These are phyloP conservation scores for Claviceps digitariae DNA, from an alignment of 2,329 filamentous ascomycete genomes.

Conservation along the genomic window DNA sequence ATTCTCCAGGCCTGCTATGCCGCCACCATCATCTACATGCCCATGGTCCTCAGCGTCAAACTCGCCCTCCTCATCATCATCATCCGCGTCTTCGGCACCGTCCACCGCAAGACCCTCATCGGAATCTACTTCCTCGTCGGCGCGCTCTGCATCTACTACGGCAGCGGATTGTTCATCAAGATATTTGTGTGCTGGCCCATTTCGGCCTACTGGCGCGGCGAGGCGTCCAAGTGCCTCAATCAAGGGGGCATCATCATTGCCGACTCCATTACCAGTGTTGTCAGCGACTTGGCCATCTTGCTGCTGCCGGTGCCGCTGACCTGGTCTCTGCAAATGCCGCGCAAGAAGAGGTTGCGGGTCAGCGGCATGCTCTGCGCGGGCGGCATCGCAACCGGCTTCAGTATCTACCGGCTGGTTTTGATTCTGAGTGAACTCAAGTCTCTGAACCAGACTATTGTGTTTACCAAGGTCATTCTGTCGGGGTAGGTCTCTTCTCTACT, in stretches of 20 bases:
- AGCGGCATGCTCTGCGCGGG: constrained; percentile 17
- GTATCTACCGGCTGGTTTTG: constrained; percentile 16
- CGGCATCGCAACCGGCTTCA: constrained; percentile 19
- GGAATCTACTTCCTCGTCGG: constrained; percentile 25
- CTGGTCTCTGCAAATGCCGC: constrained; percentile 18
- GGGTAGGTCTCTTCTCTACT: constrained; percentile 7
- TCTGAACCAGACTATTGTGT: constrained; percentile 14
- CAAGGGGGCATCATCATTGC: constrained; percentile 18
- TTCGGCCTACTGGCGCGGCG: constrained; percentile 24
- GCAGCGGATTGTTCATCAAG: constrained; percentile 27
- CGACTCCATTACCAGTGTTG: constrained; percentile 18
- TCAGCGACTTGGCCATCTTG: constrained; percentile 19
- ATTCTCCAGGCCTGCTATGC: constrained; percentile 23
- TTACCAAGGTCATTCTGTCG: constrained; percentile 14
- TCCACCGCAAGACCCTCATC: constrained; percentile 24
- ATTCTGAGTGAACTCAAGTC: constrained; percentile 13
- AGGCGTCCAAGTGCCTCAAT: constrained; percentile 20
- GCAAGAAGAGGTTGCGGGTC: constrained; percentile 16
- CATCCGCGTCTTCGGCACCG: constrained; percentile 25
- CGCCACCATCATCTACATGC: constrained; percentile 30
- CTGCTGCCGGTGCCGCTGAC: constrained; percentile 18
- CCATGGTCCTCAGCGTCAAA: constrained; percentile 29
- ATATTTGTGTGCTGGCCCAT: constrained; percentile 28
- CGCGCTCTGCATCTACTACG: constrained; percentile 25
- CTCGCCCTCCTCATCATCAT: constrained; percentile 30